A percentile compares a stretch with the other conserved stretches of the same genome.
Evolutionary conservation across 805 yeast genomes (phyloP).

Genomic region (Isabelozyma rhagii): DNA sequence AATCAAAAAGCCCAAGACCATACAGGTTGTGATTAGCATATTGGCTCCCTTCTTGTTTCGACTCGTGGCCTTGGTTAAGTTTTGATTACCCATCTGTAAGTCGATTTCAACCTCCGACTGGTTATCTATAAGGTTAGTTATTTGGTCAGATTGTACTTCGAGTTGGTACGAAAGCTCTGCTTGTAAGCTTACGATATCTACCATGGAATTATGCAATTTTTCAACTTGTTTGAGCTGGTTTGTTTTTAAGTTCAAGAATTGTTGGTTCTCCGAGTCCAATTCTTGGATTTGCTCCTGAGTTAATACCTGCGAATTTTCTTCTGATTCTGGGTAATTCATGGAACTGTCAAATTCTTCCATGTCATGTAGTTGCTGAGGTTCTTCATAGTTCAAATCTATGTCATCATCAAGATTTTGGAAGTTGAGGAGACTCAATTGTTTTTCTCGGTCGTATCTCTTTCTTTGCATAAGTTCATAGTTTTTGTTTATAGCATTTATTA

Average conservation of each 20-base stretch:
- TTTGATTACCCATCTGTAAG: conserved; percentile 67
- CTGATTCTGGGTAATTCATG: conserved; percentile 4
- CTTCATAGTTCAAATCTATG: conserved; percentile 11
- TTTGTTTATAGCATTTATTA: conserved; percentile 41
- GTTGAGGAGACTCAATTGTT: conserved; percentile 29
- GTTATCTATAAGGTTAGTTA: conserved; percentile 58
- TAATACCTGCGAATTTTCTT: conserved; percentile 14
- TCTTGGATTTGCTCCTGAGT: conserved; percentile 57
- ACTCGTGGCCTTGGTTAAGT: conserved; percentile 63
- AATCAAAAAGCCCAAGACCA: conserved; percentile 31
- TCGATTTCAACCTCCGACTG: conserved; percentile 67
- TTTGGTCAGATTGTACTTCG: conserved; percentile 67
- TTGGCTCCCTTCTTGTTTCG: conserved; percentile 51
- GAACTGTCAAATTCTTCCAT: conserved; percentile 7
- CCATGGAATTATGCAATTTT: conserved; percentile 56
- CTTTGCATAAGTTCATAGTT: conserved; percentile 48
- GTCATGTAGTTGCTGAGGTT: conserved; percentile 4
- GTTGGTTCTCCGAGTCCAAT: conserved; percentile 57
- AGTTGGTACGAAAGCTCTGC: conserved; percentile 72
- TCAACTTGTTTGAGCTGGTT: conserved; percentile 60
- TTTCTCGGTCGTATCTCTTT: conserved; percentile 43
- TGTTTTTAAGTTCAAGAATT: conserved; percentile 51
- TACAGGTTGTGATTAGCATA: conserved; percentile 30
- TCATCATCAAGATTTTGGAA: conserved; percentile 42
- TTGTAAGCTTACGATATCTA: conserved; percentile 74